Base-by-base conservation (phyloP, 2,329 filamentous ascomycete genomes). In the Cladobotryum mycophilum region DNA sequence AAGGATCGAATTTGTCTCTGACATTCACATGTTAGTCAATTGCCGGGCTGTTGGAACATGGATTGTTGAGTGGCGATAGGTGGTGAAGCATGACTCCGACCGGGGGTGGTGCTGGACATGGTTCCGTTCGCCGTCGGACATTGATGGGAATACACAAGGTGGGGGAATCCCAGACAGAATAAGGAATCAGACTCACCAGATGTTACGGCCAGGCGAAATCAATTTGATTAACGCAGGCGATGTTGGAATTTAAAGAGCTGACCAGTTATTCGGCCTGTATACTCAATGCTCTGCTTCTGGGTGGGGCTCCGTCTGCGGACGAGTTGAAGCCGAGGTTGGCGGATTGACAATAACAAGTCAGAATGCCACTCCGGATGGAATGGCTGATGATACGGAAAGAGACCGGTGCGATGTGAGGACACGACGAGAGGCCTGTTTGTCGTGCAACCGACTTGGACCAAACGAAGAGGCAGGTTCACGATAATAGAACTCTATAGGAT, bases 71-170 rank as follows among this genome's bases (percentile, higher is more conserved):
- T 30, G 25, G 6, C 9, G 9, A 30, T 2, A 11, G 25, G 25
- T 30, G 25, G 25, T 30, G 25, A 30, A 6, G 4, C 25, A 30
- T 30, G 9, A 8, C 25, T 30, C 25, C 25, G 25, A 30, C 25
- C 25, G 25, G 25, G 25, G 25, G 25, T 30, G 25, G 25, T 30
- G 30, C 49, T 49, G 49, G 41, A 12, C 11, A 45, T 44, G 51
- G 49, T 52, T 56, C 57, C 54, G 56, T 54, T 44, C 22, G 15
- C 46, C 42, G 36, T 41, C 50, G 43, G 47, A 52, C 47, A 55
- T 54, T 58, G 57, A 51, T 50, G 20, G 37, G 35, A 38, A 43
- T 18, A 45, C 30, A 25, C 49, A 47, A 47, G 38, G 37, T 12
- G 25, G 33, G 15, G 14, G 30, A 18, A 34, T 30, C 25, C 9